Conservation (phyloP, 2,329 filamentous ascomycete genomes). For the Cladosporium austrohemisphaericum region DNA sequence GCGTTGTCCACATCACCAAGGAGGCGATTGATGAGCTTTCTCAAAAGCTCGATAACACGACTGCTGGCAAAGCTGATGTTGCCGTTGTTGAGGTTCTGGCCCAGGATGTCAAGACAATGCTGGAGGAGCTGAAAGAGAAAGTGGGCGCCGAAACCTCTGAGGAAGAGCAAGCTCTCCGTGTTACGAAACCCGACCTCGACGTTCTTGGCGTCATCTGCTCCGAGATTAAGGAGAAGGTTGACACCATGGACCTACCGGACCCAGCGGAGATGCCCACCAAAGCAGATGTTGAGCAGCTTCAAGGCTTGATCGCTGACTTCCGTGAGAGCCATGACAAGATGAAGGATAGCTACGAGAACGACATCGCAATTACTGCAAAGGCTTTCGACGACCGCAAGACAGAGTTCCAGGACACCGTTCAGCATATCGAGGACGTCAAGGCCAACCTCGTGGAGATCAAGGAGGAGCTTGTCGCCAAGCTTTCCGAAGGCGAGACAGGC, state of each 20-base stretch:
- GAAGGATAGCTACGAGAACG: slow-evolving; percentile 67
- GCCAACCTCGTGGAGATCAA: slow-evolving; percentile 73
- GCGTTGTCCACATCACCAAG: slow-evolving; percentile 69
- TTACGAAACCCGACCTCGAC: slow-evolving; percentile 79
- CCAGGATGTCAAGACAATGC: slow-evolving; percentile 67
- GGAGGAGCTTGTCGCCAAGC: slow-evolving; percentile 68
- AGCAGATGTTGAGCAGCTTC: slow-evolving; percentile 67
- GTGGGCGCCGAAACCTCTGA: slow-evolving; percentile 40
- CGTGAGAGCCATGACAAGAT: slow-evolving; percentile 62
- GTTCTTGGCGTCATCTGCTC: slow-evolving; percentile 73
- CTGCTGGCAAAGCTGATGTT: slow-evolving; percentile 75
- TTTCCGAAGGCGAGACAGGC: slow-evolving; percentile 70
- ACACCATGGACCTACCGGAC: slow-evolving; percentile 68
- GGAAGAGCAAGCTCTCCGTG: slow-evolving; percentile 51
- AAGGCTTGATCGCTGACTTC: slow-evolving; percentile 48
- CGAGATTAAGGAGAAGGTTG: slow-evolving; percentile 78
- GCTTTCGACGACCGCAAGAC: slow-evolving; percentile 79
- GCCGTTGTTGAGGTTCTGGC: slow-evolving; percentile 72
- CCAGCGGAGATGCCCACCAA: slow-evolving; percentile 69
- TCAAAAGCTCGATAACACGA: slow-evolving; percentile 61
- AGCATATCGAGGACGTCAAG: slow-evolving; percentile 77
- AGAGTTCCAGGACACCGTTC: slow-evolving; percentile 73
- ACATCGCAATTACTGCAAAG: slow-evolving; percentile 71
- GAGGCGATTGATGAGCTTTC: slow-evolving; percentile 66
- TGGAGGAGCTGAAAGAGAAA: slow-evolving; percentile 62